Evolutionary conservation across 257 asterid species (phyloP).

Genomic region (Linaria vulgaris): DNA sequence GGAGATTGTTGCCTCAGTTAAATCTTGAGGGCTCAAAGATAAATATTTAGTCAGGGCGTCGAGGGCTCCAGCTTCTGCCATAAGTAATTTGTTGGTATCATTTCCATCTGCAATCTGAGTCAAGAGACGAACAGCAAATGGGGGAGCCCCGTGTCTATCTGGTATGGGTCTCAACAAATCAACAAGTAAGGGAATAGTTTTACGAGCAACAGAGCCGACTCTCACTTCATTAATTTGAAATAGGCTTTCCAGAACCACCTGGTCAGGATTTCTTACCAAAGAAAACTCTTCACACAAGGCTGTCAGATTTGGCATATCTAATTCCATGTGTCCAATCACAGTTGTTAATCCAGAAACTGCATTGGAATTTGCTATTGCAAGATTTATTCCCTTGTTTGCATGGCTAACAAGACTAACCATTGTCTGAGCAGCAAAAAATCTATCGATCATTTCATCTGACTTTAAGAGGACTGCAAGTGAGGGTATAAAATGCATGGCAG

Average conservation of each 20-base stretch:
- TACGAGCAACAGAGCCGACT: slow-evolving; percentile 63
- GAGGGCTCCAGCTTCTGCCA: slow-evolving; percentile 86
- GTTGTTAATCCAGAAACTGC: slow-evolving; percentile 63
- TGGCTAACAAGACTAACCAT: slow-evolving; percentile 73
- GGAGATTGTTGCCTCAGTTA: slow-evolving; percentile 70
- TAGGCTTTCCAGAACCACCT: slow-evolving; percentile 59
- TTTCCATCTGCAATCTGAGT: slow-evolving; percentile 72
- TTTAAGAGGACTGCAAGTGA: slow-evolving; percentile 55
- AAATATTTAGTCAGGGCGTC: slow-evolving; percentile 79
- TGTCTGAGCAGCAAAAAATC: slow-evolving; percentile 85
- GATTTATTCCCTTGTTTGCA: slow-evolving; percentile 57
- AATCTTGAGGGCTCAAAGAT: slow-evolving; percentile 83
- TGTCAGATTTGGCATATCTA: slow-evolving; percentile 59
- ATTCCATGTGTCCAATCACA: slow-evolving; percentile 66
- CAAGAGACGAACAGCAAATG: slow-evolving; percentile 62
- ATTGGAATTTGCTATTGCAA: slow-evolving; percentile 72
- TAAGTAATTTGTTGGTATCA: slow-evolving; percentile 64
- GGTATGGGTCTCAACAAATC: slow-evolving; percentile 85
- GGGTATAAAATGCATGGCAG: slow-evolving; percentile 49
- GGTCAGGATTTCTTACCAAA: slow-evolving; percentile 67
- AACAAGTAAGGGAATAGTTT: slow-evolving; percentile 72
- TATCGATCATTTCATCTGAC: slow-evolving; percentile 67
- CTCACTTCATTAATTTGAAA: slow-evolving; percentile 76
- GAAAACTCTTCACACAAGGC: slow-evolving; percentile 73
- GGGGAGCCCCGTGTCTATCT: slow-evolving; percentile 86